Conservation (phyloP, 1,284 basidiomycete genomes). For the Trichosporon inkin region DNA sequence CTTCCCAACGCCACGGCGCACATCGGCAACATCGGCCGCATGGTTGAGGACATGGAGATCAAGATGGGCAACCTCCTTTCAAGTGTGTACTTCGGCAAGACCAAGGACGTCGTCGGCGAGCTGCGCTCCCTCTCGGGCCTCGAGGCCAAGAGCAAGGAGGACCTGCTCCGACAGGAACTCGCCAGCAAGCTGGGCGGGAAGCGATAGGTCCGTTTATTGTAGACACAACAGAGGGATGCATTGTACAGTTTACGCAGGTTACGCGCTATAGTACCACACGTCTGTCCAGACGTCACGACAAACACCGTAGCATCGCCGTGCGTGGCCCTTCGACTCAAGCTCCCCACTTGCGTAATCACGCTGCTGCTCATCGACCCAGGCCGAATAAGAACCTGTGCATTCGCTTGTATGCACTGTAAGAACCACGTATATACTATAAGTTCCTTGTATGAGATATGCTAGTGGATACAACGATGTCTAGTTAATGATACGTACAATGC, state of each 20-base stretch:
- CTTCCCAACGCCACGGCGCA: slow-evolving; percentile 73
- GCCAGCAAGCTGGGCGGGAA: slow-evolving; percentile 58
- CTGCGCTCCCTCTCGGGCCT: slow-evolving; percentile 81
- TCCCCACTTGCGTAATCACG: too few relatives aligned
- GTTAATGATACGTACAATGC: slow-evolving; percentile 12
- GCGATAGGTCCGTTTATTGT: slow-evolving; percentile 11
- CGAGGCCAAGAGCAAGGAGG: slow-evolving; percentile 73
- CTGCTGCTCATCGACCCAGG: too few relatives aligned
- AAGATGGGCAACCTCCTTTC: slow-evolving; percentile 95
- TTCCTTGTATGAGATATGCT: background rate
- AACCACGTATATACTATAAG: background rate
- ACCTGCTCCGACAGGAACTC: slow-evolving; percentile 86
- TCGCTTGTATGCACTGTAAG: too few relatives aligned
- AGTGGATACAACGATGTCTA: slow-evolving; percentile 5
- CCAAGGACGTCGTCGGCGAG: slow-evolving; percentile 87
- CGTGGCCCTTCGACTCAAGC: too few relatives aligned
- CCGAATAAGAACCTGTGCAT: too few relatives aligned
- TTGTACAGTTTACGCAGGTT: slow-evolving; percentile 14
- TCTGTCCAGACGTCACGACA: background rate
- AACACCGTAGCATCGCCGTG: too few relatives aligned
- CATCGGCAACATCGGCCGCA: slow-evolving; percentile 83
- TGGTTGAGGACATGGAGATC: slow-evolving; percentile 98
- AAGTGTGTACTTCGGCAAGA: slow-evolving; percentile 98
- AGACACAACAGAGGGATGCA: slow-evolving; percentile 12
- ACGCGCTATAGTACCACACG: too few relatives aligned